Percentiles rank a stretch among this genome's conserved stretches.
Conservation (phyloP, 139 green algal genomes). For the Closterium sp. region DNA sequence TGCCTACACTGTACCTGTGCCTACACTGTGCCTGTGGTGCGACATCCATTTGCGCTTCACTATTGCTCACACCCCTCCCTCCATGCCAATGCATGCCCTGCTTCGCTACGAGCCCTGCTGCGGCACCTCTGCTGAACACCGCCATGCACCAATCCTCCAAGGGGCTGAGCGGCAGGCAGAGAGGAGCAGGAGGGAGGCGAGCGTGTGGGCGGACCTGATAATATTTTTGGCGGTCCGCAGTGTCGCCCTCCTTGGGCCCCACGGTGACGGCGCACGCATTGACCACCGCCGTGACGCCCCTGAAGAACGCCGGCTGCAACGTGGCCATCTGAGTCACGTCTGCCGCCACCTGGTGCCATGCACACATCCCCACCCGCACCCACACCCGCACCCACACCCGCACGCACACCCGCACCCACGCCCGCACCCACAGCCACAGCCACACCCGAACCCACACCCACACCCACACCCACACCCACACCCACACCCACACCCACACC, state of each 20-base stretch:
- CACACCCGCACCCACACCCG: not conserved
- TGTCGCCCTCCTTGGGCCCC: slow-evolving; percentile 85
- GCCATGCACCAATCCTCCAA: too few relatives aligned
- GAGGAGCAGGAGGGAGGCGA: too few relatives aligned
- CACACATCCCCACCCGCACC: not conserved
- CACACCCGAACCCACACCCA: not conserved
- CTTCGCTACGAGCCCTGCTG: too few relatives aligned
- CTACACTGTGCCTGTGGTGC: too few relatives aligned
- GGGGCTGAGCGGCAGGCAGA: too few relatives aligned
- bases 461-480: not conserved
- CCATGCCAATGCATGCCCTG: too few relatives aligned
- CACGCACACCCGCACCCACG: not conserved
- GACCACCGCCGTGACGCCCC: slow-evolving; percentile 68
- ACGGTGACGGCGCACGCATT: slow-evolving; percentile 71
- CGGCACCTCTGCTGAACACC: too few relatives aligned
- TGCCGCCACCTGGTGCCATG: slow-evolving; percentile 55
- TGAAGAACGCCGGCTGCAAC: slow-evolving; percentile 71
- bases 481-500: not conserved
- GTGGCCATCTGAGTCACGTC: slow-evolving; percentile 77
- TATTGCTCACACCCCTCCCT: too few relatives aligned
- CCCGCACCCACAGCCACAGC: not conserved
- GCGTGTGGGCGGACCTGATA: slow-evolving; percentile 60
- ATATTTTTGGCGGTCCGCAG: slow-evolving; percentile 77
- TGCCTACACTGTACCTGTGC: too few relatives aligned
- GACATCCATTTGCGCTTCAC: too few relatives aligned